phyloP scores from a whole-genome alignment of 345 rosid genomes.

The Populus tremula region DNA sequence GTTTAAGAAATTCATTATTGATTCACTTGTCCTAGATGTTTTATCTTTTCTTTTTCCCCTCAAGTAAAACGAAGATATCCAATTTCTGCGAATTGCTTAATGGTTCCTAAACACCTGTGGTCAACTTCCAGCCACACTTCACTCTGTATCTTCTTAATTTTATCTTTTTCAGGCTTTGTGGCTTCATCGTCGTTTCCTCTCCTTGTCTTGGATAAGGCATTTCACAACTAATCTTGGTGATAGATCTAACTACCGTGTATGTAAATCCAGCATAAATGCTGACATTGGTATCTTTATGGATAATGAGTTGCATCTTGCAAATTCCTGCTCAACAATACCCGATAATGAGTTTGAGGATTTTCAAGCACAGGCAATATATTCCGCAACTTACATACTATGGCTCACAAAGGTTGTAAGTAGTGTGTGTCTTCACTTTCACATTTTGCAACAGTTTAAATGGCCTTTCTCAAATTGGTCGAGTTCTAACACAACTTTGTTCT shows the following conservation, averaged over 20 bases:
- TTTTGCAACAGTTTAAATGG: neutral
- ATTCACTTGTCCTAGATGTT: neutral
- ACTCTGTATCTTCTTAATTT: neutral
- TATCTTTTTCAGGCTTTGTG: slow-evolving; percentile 59
- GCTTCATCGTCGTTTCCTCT: slow-evolving; percentile 83
- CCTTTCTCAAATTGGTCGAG: neutral
- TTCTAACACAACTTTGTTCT: slow-evolving; percentile 5
- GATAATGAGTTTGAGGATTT: slow-evolving; percentile 62
- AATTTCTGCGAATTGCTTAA: neutral
- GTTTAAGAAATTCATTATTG: neutral
- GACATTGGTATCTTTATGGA: slow-evolving; percentile 42
- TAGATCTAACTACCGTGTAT: slow-evolving; percentile 14
- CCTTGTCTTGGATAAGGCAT: slow-evolving; percentile 50
- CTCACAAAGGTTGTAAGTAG: slow-evolving; percentile 54
- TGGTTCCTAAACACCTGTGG: neutral
- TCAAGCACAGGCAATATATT: slow-evolving; percentile 59
- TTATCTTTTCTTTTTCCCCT: neutral
- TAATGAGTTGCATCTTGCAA: slow-evolving; percentile 50
- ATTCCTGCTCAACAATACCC: slow-evolving; percentile 46
- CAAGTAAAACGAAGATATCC: neutral
- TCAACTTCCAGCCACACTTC: neutral
- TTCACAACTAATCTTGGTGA: slow-evolving; percentile 21
- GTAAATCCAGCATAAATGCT: slow-evolving; percentile 19
- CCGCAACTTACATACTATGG: slow-evolving; percentile 64
- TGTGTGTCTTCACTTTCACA: neutral